Evolutionary conservation across 495 filamentous ascomycete species (phyloP).

Genomic region (Thermochaetoides thermophila): DNA sequence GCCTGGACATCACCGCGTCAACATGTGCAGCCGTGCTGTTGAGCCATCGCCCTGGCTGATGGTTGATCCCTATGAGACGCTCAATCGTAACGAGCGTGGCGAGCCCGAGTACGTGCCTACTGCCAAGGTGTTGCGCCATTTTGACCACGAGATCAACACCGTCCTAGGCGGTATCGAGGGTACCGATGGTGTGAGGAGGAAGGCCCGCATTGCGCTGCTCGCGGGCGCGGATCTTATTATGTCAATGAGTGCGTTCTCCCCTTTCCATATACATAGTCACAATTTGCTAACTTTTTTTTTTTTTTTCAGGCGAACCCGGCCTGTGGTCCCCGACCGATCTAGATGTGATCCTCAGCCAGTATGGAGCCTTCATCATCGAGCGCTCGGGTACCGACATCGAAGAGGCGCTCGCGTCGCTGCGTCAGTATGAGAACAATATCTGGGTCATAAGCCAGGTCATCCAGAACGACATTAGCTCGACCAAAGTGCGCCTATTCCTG

Average conservation of each 20-base stretch:
- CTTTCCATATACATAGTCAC: too few relatives aligned
- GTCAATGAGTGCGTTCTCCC: conserved; percentile 45
- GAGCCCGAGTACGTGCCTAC: conserved; percentile 77
- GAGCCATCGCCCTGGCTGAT: conserved; percentile 68
- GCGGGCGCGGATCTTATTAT: conserved; percentile 73
- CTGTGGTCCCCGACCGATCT: conserved; percentile 78
- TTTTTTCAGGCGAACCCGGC: conserved; percentile 32
- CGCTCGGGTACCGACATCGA: conserved; percentile 80
- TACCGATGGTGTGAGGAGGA: conserved; percentile 36
- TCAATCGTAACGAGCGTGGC: conserved; percentile 35
- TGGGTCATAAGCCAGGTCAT: conserved; percentile 80
- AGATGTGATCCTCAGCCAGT: conserved; percentile 72
- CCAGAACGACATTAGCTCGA: conserved; percentile 73
- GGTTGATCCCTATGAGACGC: conserved; percentile 61
- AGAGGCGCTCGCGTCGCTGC: conserved; percentile 59
- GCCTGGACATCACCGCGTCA: conserved; percentile 23
- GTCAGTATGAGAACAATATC: conserved; percentile 58
- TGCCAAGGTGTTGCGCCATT: conserved; percentile 76
- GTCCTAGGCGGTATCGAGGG: conserved; percentile 59
- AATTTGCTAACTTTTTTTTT: too few relatives aligned
- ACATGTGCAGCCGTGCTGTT: conserved; percentile 68
- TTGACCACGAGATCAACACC: conserved; percentile 75
- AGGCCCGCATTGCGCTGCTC: conserved; percentile 50
- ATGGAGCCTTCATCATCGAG: conserved; percentile 81
- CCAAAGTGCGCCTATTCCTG: conserved; percentile 75